Evolutionary conservation across 805 yeast species (phyloP).

Genomic region (Pichia heedii): DNA sequence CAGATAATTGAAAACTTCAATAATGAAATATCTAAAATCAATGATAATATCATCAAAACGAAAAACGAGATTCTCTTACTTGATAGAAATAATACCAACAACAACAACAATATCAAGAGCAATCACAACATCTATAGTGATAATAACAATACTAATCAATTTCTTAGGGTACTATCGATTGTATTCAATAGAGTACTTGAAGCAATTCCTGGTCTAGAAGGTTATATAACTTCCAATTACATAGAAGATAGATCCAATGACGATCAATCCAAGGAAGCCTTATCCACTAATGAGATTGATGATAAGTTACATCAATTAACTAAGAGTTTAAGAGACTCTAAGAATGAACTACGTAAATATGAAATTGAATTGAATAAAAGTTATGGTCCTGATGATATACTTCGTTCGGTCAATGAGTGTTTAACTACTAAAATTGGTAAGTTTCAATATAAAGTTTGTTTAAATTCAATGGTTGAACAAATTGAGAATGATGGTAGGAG

Average conservation of each 20-base stretch:
- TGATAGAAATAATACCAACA: not conserved
- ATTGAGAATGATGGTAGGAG: constrained; percentile 35
- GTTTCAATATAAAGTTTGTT: constrained; percentile 58
- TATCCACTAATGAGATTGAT: constrained; percentile 3
- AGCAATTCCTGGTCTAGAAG: too few species aligned
- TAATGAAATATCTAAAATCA: not conserved
- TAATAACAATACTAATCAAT: too few species aligned
- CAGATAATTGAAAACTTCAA: not conserved
- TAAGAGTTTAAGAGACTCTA: constrained; percentile 19
- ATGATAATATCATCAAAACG: not conserved
- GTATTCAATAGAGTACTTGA: too few species aligned
- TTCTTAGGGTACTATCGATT: too few species aligned
- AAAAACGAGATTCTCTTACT: not conserved
- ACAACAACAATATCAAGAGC: not conserved
- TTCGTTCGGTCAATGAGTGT: constrained; percentile 45
- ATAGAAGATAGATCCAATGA: too few species aligned
- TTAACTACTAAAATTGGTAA: constrained; percentile 50
- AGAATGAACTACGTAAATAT: constrained; percentile 10
- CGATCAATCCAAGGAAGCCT: too few species aligned
- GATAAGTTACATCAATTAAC: constrained; percentile 18
- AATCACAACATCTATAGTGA: too few species aligned
- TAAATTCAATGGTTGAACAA: constrained; percentile 50
- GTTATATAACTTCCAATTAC: too few species aligned
- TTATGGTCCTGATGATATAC: constrained; percentile 57
- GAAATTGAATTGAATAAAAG: constrained; percentile 14